These are phyloP conservation scores for Boletus rex-veris DNA, from an alignment of 768 basidiomycete species.

Conservation along the genomic window DNA sequence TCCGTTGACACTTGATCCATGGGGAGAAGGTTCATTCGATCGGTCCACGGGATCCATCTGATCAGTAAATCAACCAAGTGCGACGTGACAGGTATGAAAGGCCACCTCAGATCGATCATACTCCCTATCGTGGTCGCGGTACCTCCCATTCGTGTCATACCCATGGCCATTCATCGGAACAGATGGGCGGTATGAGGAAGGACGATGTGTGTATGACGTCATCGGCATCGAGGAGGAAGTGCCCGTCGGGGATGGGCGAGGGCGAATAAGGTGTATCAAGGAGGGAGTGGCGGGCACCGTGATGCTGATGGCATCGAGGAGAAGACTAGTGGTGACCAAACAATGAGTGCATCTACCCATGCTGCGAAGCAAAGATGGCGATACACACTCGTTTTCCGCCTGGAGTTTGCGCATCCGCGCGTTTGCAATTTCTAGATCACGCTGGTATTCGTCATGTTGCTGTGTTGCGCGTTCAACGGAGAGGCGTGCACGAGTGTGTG, in stretches of 20 bases:
- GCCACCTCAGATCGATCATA: slow-evolving; percentile 21
- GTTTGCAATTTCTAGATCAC: slow-evolving; percentile 28
- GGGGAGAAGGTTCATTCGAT: slow-evolving; percentile 21
- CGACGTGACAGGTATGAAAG: background rate
- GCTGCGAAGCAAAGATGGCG: background rate
- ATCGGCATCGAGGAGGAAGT: slow-evolving; percentile 17
- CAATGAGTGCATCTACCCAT: background rate
- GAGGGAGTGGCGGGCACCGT: slow-evolving; percentile 32
- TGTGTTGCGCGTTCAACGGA: background rate
- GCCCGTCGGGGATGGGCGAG: slow-evolving; percentile 19
- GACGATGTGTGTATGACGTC: slow-evolving; percentile 17
- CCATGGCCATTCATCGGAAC: slow-evolving; percentile 24
- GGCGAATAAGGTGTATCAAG: slow-evolving; percentile 27
- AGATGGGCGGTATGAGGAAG: slow-evolving; percentile 4
- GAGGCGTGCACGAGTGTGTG: background rate
- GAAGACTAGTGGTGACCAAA: slow-evolving; percentile 19
- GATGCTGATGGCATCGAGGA: slow-evolving; percentile 34
- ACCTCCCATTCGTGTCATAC: slow-evolving; percentile 26
- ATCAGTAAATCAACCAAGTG: background rate
- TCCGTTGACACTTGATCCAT: slow-evolving; percentile 24
- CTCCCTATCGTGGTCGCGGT: slow-evolving; percentile 25
- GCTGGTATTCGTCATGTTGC: slow-evolving; percentile 26
- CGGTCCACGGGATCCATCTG: slow-evolving; percentile 14
- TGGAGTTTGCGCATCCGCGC: slow-evolving; percentile 28
- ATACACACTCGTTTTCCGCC: slow-evolving; percentile 32